These are phyloP conservation scores for Linderniella brevidens DNA, from an alignment of 257 asterid species.

Conservation along the genomic window DNA sequence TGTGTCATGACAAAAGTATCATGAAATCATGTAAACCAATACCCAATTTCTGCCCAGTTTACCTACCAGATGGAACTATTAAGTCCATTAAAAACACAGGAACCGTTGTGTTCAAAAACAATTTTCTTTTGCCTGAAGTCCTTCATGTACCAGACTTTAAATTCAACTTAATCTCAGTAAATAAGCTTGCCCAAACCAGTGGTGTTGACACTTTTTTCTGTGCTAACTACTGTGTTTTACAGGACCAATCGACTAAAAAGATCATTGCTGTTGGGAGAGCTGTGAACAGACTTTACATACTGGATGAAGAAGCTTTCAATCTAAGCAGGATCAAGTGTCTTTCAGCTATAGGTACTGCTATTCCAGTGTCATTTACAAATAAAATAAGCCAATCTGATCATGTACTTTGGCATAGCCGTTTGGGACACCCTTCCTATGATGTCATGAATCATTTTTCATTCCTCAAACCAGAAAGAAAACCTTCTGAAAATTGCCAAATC, in stretches of 20 bases:
- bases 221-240: no score
- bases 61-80: not conserved
- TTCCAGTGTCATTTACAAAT: no score
- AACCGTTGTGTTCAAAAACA: not conserved
- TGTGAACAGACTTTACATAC: no score
- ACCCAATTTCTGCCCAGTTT: not conserved
- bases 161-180: no score
- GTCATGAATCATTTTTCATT: no score
- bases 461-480: not conserved
- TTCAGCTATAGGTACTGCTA: no score
- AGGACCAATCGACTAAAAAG: no score
- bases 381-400: no score
- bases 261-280: no score
- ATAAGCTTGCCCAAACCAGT: not conserved
- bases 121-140: not conserved
- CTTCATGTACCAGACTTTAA: not conserved
- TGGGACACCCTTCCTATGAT: not conserved
- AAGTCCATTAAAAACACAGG: not conserved
- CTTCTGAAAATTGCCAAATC: not conserved
- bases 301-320: no score
- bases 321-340: no score
- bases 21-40: not conserved
- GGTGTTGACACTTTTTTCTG: no score
- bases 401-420: not conserved
- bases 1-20: not conserved